These are phyloP conservation scores for Silene conica DNA, from an alignment of 148 eudicot genomes.

Conservation along the genomic window DNA sequence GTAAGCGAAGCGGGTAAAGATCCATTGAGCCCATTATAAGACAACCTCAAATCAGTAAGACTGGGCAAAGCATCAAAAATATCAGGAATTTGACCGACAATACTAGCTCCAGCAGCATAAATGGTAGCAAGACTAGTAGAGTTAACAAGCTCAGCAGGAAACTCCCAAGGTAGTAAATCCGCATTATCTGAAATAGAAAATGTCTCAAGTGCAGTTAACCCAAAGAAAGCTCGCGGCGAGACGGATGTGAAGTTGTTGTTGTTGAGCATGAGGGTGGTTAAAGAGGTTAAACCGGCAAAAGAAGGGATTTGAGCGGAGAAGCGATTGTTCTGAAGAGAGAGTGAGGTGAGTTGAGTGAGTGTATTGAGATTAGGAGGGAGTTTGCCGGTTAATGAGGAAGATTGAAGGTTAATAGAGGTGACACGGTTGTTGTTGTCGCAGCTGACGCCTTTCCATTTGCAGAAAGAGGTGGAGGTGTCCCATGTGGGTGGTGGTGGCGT, in stretches of 20 bases:
- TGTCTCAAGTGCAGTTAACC: too few species aligned
- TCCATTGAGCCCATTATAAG: too few species aligned
- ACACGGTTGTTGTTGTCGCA: slow-evolving; percentile 45
- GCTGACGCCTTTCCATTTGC: slow-evolving; percentile 50
- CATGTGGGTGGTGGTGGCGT: slow-evolving; percentile 38
- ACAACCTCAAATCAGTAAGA: slow-evolving; percentile 19
- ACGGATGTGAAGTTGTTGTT: slow-evolving; percentile 51
- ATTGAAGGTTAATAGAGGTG: slow-evolving; percentile 43
- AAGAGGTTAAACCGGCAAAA: slow-evolving; percentile 36
- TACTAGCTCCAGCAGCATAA: slow-evolving; percentile 32
- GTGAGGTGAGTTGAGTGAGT: slow-evolving; percentile 44
- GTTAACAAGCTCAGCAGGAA: too few species aligned
- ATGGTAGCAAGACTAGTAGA: neutral
- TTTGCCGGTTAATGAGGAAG: slow-evolving; percentile 36
- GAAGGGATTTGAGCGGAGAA: slow-evolving; percentile 57
- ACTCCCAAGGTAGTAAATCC: too few species aligned
- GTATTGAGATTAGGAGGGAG: slow-evolving; percentile 47
- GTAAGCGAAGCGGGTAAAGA: too few species aligned
- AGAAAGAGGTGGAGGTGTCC: slow-evolving; percentile 34
- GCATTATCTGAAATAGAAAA: too few species aligned
- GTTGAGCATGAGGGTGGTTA: slow-evolving; percentile 36
- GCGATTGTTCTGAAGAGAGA: slow-evolving; percentile 46
- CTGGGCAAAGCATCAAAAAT: slow-evolving; percentile 8
- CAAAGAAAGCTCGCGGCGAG: neutral
- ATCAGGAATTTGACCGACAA: too few species aligned